Base-by-base conservation (phyloP, 352 stramenopile genomes). In the Pelagophyceae sp. region DNA sequence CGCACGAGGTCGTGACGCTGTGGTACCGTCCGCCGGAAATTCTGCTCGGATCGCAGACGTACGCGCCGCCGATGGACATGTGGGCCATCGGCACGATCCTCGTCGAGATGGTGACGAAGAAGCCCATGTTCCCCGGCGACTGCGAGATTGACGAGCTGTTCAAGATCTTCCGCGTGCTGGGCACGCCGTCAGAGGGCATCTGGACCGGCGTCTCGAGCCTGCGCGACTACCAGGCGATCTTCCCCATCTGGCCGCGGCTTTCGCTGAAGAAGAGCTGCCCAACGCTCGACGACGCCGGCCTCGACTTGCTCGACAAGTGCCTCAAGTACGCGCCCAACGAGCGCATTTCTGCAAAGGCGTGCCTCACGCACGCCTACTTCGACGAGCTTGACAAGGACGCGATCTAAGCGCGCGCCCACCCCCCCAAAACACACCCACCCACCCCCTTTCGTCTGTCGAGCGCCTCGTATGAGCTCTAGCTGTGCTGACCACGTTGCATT, bases 21-120 rank as follows among this genome's bases (percentile, higher is more conserved):
- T 99, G 96, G 96, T 99, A 99, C 83, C 91, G 96, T 20, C 92
- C 95, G 32, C 96, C 96, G 0, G 96, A 99, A 86, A 98, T 99
- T 78, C 82, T 99, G 50, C 87, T 99, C 0, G 95, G 95, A 11
- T 90, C 82, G 11, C 88, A 93, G 78, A 98, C 87, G 19, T 95
- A 95, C 81, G 87, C 89, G n/a, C 88, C 90, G 25, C 88, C 89
- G 23, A 86, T 95, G 35, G 90, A 95, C 81, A 84, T 93, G 45
- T 95, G 89, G 89, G 87, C 89, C 37, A 87, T 93, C 76, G 91
- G 91, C 29, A 89, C 88, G 27, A 95, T 94, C 80, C 89, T 95
- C 78, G 90, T 92, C n/a, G 83, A 87, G 83, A 93, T 94, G 88
- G 87, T 92, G 0, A 94, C 88, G 0, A 94, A 95, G 79, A 82